Conservation (phyloP, 2,329 filamentous ascomycete genomes). For the Trichoderma harzianum region DNA sequence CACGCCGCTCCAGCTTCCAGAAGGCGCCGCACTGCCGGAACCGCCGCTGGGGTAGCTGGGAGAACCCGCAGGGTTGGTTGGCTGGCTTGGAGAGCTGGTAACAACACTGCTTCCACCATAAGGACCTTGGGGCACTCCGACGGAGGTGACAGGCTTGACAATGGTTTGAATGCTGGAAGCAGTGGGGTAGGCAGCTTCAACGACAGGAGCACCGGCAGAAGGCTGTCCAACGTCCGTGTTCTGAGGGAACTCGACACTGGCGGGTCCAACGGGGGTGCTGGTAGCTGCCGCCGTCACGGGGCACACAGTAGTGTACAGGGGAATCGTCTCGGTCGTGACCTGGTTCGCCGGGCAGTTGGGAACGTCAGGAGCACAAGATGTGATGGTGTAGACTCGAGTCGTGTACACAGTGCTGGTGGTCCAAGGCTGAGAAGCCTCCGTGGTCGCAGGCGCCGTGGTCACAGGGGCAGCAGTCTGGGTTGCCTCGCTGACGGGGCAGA, state of each 20-base stretch:
- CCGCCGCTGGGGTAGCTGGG: slow-evolving; percentile 17
- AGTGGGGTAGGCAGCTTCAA: slow-evolving; percentile 1
- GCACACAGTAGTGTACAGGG: slow-evolving; percentile 38
- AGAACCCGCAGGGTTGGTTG: not conserved
- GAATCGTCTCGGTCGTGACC: slow-evolving; percentile 34
- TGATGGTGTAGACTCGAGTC: slow-evolving; percentile 53
- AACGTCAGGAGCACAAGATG: slow-evolving; percentile 49
- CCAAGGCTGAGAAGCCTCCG: slow-evolving; percentile 15
- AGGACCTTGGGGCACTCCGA: slow-evolving; percentile 22
- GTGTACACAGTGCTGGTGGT: slow-evolving; percentile 46
- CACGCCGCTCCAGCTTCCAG: slow-evolving; percentile 18
- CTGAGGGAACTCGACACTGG: slow-evolving; percentile 1
- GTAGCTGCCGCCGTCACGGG: slow-evolving; percentile 27
- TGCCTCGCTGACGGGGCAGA: slow-evolving; percentile 37
- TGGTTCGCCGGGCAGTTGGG: slow-evolving; percentile 45
- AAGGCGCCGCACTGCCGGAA: slow-evolving; percentile 23
- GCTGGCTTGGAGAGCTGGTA: slow-evolving; percentile 23
- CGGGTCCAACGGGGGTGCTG: not conserved
- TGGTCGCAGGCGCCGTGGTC: not conserved
- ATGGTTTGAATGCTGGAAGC: slow-evolving; percentile 19
- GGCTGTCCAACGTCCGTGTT: slow-evolving; percentile 14
- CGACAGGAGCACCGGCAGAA: slow-evolving; percentile 11
- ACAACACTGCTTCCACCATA: slow-evolving; percentile 28
- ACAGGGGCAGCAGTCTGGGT: slow-evolving; percentile 20
- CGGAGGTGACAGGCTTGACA: slow-evolving; percentile 21